Base-by-base conservation (phyloP, 495 filamentous ascomycete species). In the Penicillium goetzii region DNA sequence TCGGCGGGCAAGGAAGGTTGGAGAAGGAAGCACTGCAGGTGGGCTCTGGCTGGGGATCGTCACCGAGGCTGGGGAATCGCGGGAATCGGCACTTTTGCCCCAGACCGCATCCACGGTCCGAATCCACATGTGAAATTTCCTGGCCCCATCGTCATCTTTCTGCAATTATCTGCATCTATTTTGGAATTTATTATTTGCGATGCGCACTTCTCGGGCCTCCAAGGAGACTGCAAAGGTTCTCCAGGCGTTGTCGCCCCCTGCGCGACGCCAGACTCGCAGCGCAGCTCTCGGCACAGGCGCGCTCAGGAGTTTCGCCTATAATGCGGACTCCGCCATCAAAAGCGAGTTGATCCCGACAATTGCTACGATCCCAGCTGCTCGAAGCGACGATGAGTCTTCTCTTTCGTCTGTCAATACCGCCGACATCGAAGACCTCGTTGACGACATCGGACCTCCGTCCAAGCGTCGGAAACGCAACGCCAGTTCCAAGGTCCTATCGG, bases 341-440 rank as follows among this genome's bases (percentile, higher is more conserved):
- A 38, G 63, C 10, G 68, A 73, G 33, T 25, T 41, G 4, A 58
- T 63, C 12, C 53, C 64, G n/a, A 54, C 59, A 1, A 58, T 58
- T 34, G 55, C 69, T 6, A 52, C 40, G 47, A 25, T 61, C 4
- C 60, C 62, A 23, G 50, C 34, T 1, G 28, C 54, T 4, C 34
- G 33, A 43, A 71, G 66, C 34, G 75, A 75, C 40, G 72, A 76
- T 60, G 73, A 76, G 7, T 83, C 80, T 2, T 77, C 79, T 1
- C 72, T 80, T 15, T 81, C 79, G 7, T 82, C 81, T 25, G 66
- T 68, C 9, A 56, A 73, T 55, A 80, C 80, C 2, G 62, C 73
- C 14, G 89, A 92, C 64, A 89, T 90, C 62, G 88, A 91, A 78
- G 88, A 90, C 72, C 74, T 83, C n/a, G 64, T 86, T 53, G 55